Evolutionary conservation across 1,139 yeast species (phyloP), one percentile per base, ranked within the genome.

Genomic region (Nematodospora anomalae): DNA sequence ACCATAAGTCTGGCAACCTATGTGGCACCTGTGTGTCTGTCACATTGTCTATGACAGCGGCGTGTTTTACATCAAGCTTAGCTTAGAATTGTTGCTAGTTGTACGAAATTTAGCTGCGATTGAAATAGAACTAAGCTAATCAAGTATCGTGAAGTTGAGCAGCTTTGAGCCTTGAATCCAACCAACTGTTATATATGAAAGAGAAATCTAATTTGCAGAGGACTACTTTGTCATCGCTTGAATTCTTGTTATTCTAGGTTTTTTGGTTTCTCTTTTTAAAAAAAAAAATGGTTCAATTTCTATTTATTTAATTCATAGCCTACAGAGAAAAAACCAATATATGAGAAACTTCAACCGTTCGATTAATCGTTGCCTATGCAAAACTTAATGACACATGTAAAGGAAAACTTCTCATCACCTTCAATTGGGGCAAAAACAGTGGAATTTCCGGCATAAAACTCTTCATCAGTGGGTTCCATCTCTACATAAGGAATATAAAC

Each of bases 381-480:
- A 26, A 26, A 12, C 14, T 26, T 11, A 14, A 26, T 26, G 28
- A 26, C 10, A 26, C 28, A 26, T 4, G 13, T 26, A 7, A 26
- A 26, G 6, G 8, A 4, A 26, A n/a, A n/a, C 14, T 11, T 26
- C 6, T 5, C 14, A 6, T 6, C 16, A 13, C 11, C 28, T 5
- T 6, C 16, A 26, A 6, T n/a, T 12, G 28, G 12, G 12, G 12
- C n/a, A 26, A 13, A 26, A 26, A 26, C 16, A 6, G 28, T 26
- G 10, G 16, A 15, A 6, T 26, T n/a, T 6, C 10, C 15, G 5
- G 6, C 5, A 26, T 26, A 26, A n/a, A 26, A 26, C 4, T 26
- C 28, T 11, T 26, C 28, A 26, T 26, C 28, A 12, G 28, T 6
- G 12, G 28, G 28, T 14, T 26, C 28, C 28, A 26, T 26, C 14